Conservation (phyloP, 1,284 basidiomycete genomes). For the Cryptococcus sp. region DNA sequence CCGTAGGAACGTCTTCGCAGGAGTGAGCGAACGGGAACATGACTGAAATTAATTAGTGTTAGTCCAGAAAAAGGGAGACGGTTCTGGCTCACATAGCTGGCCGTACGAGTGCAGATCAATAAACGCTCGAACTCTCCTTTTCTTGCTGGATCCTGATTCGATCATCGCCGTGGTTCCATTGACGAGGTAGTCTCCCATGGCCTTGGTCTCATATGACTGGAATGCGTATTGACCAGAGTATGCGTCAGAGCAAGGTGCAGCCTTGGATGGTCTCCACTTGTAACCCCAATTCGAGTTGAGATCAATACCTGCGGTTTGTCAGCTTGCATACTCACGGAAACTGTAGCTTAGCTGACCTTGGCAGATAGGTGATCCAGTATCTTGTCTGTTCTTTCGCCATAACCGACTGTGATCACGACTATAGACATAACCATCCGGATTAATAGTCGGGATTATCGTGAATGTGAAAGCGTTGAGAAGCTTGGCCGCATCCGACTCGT, state of each 20-base stretch:
- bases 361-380: slow-evolving; percentile 43
- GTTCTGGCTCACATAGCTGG: slow-evolving; percentile 64
- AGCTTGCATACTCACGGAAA: background rate
- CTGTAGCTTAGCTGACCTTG: slow-evolving; percentile 31
- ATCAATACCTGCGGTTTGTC: slow-evolving; percentile 62
- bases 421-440: slow-evolving; percentile 77
- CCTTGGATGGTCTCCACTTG: slow-evolving; percentile 34
- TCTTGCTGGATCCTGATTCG: slow-evolving; percentile 28
- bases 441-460: slow-evolving; percentile 70
- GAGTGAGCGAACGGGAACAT: slow-evolving; percentile 69
- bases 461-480: slow-evolving; percentile 64
- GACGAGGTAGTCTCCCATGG: slow-evolving; percentile 65
- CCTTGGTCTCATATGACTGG: slow-evolving; percentile 68
- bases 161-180: slow-evolving; percentile 50
- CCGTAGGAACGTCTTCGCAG: slow-evolving; percentile 62
- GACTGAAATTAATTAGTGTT: slow-evolving; percentile 28
- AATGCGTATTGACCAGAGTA: slow-evolving; percentile 69
- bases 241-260: slow-evolving; percentile 61
- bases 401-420: slow-evolving; percentile 62
- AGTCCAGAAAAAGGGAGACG: background rate
- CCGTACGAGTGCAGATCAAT: slow-evolving; percentile 78
- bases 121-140: slow-evolving; percentile 54
- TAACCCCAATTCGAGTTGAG: slow-evolving; percentile 70
- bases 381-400: slow-evolving; percentile 79
- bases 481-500: slow-evolving; percentile 20